Conservation (phyloP, 2,329 filamentous ascomycete species). For the Colletotrichum lentis region DNA sequence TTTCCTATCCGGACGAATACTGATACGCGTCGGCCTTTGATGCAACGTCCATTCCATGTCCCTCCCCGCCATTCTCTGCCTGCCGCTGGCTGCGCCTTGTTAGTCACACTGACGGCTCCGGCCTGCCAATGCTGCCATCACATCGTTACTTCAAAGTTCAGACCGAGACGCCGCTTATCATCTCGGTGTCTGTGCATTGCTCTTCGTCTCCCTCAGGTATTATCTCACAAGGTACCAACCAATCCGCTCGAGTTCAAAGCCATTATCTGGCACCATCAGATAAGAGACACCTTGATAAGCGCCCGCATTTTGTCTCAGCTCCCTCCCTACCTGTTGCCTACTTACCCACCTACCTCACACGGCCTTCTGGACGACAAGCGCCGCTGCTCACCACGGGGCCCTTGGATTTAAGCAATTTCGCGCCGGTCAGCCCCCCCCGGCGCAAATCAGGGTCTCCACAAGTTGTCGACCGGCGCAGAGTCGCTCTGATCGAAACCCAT, state of each 20-base stretch:
- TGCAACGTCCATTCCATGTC: not conserved
- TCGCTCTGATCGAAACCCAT: slow-evolving; percentile 29
- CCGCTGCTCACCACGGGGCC: slow-evolving; percentile 14
- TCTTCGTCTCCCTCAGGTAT: not conserved
- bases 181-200: not conserved
- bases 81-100: not conserved
- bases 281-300: slow-evolving; percentile 28
- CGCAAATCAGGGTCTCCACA: slow-evolving; percentile 37
- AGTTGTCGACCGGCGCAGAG: not conserved
- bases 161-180: slow-evolving; percentile 17
- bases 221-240: not conserved
- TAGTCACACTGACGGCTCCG: not conserved
- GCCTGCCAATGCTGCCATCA: slow-evolving; percentile 14
- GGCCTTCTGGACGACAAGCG: slow-evolving; percentile 6
- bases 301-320: not conserved
- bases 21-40: not conserved
- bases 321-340: not conserved
- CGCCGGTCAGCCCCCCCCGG: slow-evolving; percentile 33
- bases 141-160: slow-evolving; percentile 23
- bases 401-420: slow-evolving; percentile 24
- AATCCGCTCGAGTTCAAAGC: not conserved
- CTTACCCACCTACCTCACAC: not conserved
- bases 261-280: not conserved
- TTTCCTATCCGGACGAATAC: not conserved
- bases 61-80: not conserved